phyloP scores from a whole-genome alignment of 2,329 filamentous ascomycete genomes.

The Myriosclerotinia curreyana region DNA sequence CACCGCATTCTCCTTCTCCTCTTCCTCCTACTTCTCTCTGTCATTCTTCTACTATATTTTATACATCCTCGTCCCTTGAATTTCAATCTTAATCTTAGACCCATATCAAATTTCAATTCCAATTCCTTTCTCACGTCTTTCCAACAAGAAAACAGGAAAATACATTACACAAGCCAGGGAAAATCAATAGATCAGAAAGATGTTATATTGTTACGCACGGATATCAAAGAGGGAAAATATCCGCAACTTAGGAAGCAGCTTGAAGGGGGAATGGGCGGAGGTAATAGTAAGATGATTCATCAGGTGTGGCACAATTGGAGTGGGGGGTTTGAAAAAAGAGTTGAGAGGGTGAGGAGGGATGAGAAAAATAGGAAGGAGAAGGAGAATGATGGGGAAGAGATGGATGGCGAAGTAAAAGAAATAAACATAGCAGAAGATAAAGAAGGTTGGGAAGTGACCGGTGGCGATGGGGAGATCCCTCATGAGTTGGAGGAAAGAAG shows the following conservation, averaged over 20 bases:
- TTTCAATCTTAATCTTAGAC: too few relatives aligned
- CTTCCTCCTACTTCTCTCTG: not conserved
- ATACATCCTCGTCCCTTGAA: not conserved
- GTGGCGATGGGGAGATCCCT: not conserved
- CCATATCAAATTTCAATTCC: too few relatives aligned
- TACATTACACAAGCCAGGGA: not conserved
- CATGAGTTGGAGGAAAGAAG: slow-evolving; percentile 5
- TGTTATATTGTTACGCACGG: not conserved
- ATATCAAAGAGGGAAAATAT: not conserved
- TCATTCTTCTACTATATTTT: not conserved
- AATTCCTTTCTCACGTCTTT: too few relatives aligned
- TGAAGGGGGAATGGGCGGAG: not conserved
- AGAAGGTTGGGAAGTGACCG: not conserved
- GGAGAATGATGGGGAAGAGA: not conserved
- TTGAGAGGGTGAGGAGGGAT: not conserved
- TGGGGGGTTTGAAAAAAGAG: not conserved
- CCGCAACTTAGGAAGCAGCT: too few relatives aligned
- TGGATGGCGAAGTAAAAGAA: not conserved
- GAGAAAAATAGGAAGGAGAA: rapidly evolving
- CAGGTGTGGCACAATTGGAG: slow-evolving; percentile 9
- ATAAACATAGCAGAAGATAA: not conserved
- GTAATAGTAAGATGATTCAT: not conserved
- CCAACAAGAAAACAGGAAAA: not conserved
- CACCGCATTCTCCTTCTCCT: not conserved
- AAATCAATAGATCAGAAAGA: not conserved